Base-by-base conservation (phyloP, 495 filamentous ascomycete species). In the Aspergillus avenaceus region DNA sequence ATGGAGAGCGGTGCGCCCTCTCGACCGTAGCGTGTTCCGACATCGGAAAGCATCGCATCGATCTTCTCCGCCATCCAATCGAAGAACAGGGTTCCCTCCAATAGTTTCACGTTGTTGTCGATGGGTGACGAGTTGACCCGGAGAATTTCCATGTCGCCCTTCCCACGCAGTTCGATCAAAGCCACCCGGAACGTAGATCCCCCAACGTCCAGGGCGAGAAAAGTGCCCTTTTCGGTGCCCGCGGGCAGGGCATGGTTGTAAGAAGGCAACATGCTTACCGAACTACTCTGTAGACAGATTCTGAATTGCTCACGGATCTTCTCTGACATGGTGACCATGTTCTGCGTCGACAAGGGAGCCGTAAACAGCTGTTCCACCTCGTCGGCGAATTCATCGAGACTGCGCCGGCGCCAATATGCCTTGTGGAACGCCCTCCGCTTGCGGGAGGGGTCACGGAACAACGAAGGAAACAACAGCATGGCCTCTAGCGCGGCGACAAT, bases 51-150 rank as follows among this genome's bases (percentile, higher is more conserved):
- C 59, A 85, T 68, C n/a, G 72, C 67, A n/a, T 83, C 75, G 34
- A 87, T 83, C 28, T 74, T 68, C 27, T 65, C 67, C 4, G 84
- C 84, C 74, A 87, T 83, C 84, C 84, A 87, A 54, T 86, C 83
- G 50, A 86, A 87, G 61, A 87, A 86, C 0, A 60, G 60, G 1
- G 71, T 72, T 0, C 80, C 83, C 45, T 75, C 64, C 50, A 85
- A 58, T 22, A 72, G 52, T 49, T 78, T 77, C 41, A 84, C 70
- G 3, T 56, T 47, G 38, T 77, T 72, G 58, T 82, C 79, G 41
- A 87, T 86, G 7, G 62, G 55, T 28, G 72, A 79, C 12, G 71
- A 74, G 19, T 72, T 61, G 31, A 77, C 75, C 26, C 61, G 66
- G 31, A 77, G 55, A 31, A 84, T 80, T 34, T 70, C 65, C 72